phyloP scores from a whole-genome alignment of 305 asterid genomes.

The Lippia alba region DNA sequence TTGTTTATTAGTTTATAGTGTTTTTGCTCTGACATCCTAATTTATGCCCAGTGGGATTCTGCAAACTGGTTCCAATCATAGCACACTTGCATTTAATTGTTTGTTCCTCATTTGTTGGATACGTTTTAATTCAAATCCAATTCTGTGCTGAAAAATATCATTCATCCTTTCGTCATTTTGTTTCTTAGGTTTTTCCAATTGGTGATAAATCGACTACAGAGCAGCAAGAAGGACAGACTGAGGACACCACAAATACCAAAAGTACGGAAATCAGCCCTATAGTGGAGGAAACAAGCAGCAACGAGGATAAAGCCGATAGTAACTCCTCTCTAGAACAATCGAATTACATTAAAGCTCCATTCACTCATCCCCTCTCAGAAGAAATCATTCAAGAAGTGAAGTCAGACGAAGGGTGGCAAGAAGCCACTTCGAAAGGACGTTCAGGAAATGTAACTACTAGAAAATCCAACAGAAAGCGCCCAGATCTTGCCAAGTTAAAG shows the following conservation, averaged over 20 bases:
- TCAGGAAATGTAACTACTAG: slow-evolving; percentile 61
- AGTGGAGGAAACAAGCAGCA: slow-evolving; percentile 45
- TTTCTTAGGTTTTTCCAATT: slow-evolving; percentile 64
- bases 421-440: slow-evolving; percentile 86
- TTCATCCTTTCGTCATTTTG: slow-evolving; percentile 32
- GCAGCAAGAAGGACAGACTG: slow-evolving; percentile 54
- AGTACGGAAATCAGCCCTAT: slow-evolving; percentile 38
- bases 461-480: slow-evolving; percentile 72
- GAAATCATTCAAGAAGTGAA: slow-evolving; percentile 54
- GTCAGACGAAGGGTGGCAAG: slow-evolving; percentile 97
- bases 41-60: too few species aligned
- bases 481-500: slow-evolving; percentile 76
- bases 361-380: slow-evolving; percentile 42
- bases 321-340: slow-evolving; percentile 42
- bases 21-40: too few species aligned
- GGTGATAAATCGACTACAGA: slow-evolving; percentile 62
- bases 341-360: slow-evolving; percentile 36
- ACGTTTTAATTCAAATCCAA: not conserved
- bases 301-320: slow-evolving; percentile 48
- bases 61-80: not conserved
- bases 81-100: not conserved
- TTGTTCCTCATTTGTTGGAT: slow-evolving; percentile 16
- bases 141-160: slow-evolving; percentile 40
- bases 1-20: too few species aligned
- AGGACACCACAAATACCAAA: slow-evolving; percentile 44